Base-by-base conservation (phyloP, 768 basidiomycete genomes). In the Suillus brevipes region DNA sequence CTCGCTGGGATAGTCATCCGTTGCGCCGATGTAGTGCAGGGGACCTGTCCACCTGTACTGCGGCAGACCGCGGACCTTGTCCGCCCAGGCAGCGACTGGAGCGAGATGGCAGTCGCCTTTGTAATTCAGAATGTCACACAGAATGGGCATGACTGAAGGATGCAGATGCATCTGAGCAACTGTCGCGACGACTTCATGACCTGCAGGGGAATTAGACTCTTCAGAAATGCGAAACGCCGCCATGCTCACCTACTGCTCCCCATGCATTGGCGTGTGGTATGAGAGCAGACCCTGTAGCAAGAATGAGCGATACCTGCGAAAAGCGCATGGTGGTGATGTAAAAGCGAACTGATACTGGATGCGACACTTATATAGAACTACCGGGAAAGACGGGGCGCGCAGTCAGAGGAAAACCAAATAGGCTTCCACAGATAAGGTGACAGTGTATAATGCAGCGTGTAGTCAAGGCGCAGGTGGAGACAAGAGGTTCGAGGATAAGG, bases 81-180 rank as follows among this genome's bases (percentile, higher is more conserved):
- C 95, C 0, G 97, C 95, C 97, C 97, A 99, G 0, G 91, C 78
- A 0, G 97, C 90, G 56, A 97, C 82, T 16, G 89, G 83, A 0
- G 96, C 90, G 34, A 99, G 84, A 75, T 92, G 89, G 70, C 97
- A 95, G 78, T 83, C 62, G 67, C 71, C 61, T 71, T 68, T 16
- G 71, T 79, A 78, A 77, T 67, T 88, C 68, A 97, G 88, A 70
- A 98, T 88, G 36, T 80, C 75, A 68, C 90, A 92, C 62, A 97
- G 78, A 38, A 81, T 83, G 2, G 85, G 82, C 47, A 89, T 81
- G 6, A 90, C 88, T 2, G 79, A 80, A 0, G 92, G 92, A 74
- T 93, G 86, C 3, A 98, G 84, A 74, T 97, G 87, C 65, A 96
- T 93, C 74, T 98, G 91, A 1, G 97, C 97, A 64, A 99, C 91